Evolutionary conservation across 257 asterid genomes (phyloP).

Genomic region (Petunia axillaris): DNA sequence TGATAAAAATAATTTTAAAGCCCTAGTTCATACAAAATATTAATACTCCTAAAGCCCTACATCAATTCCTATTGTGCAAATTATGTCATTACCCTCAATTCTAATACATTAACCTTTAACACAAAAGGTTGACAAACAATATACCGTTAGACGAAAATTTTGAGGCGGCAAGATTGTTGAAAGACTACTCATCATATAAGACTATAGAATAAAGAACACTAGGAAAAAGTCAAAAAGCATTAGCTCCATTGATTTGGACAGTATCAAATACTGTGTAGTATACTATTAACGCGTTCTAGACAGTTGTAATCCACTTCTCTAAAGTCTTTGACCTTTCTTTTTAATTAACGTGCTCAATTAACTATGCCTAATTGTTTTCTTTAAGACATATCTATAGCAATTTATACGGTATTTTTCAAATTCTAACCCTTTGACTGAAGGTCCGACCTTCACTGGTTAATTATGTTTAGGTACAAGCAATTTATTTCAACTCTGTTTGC

Average conservation of each 20-base stretch:
- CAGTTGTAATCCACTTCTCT: not conserved
- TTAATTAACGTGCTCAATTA: not conserved
- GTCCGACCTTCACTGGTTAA: not conserved
- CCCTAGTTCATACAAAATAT: not conserved
- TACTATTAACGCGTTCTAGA: constrained; percentile 11
- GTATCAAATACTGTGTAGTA: not conserved
- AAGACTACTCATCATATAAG: no score
- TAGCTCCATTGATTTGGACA: not conserved
- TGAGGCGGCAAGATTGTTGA: not conserved
- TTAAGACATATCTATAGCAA: no score
- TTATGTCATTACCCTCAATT: not conserved
- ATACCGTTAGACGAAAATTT: no score
- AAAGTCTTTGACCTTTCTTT: not conserved
- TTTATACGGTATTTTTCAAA: no score
- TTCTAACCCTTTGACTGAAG: not conserved
- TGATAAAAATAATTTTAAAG: not conserved
- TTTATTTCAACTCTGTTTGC: not conserved
- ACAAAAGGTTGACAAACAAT: not conserved
- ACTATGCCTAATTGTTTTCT: not conserved
- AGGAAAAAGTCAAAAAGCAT: not conserved
- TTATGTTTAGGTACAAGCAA: not conserved
- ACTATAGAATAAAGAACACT: not conserved
- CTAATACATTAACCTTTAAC: not conserved
- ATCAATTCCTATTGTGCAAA: not conserved
- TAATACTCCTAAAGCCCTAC: not conserved